Evolutionary conservation across 495 filamentous ascomycete genomes (phyloP).

Genomic region (Aspergillus nanangensis): DNA sequence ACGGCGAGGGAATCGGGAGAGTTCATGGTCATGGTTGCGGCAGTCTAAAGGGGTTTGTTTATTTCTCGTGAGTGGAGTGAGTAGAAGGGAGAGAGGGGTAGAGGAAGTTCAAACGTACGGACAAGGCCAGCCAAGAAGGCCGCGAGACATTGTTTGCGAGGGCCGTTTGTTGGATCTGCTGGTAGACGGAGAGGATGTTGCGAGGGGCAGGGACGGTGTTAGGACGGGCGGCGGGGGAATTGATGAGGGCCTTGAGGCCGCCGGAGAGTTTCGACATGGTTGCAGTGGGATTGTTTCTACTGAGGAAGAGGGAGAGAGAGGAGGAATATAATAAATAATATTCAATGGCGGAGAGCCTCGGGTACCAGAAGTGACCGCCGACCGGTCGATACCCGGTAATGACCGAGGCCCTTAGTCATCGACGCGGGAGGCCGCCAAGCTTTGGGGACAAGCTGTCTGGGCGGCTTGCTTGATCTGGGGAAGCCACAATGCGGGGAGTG

Average conservation of each 20-base stretch:
- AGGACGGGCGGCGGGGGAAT: constrained; percentile 59
- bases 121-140: constrained; percentile 61
- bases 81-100: background rate
- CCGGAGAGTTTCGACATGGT: constrained; percentile 66
- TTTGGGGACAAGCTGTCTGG: background rate
- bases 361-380: background rate
- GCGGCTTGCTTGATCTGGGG: background rate
- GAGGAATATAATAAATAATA: no score
- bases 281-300: background rate
- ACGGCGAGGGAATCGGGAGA: constrained; percentile 58
- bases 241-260: constrained; percentile 67
- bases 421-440: background rate
- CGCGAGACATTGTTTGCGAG: constrained; percentile 49
- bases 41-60: constrained; percentile 42
- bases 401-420: background rate
- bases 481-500: background rate
- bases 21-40: constrained; percentile 72
- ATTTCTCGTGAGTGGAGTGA: background rate
- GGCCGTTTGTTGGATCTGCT: constrained; percentile 52
- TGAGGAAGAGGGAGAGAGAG: background rate
- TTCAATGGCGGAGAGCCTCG: background rate
- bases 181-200: constrained; percentile 56
- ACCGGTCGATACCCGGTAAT: background rate
- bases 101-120: constrained; percentile 37
- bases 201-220: constrained; percentile 59